Base-by-base conservation (phyloP, 179 eudicot genomes). In the Heliamphora pulchella region DNA sequence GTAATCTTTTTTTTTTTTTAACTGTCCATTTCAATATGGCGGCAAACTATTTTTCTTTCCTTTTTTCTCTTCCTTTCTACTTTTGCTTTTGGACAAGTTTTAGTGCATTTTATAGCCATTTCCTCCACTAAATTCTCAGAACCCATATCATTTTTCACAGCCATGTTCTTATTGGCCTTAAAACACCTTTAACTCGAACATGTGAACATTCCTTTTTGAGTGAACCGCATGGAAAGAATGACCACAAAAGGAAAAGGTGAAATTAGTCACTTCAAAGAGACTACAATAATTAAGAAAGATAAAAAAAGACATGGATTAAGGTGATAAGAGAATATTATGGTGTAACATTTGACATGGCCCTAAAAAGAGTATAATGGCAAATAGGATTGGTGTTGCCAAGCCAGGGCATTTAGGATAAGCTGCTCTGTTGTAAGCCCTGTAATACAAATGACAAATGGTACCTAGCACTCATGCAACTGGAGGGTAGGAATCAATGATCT, bases 401-500 rank as follows among this genome's bases (percentile, higher is more conserved):
- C 72, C n/a, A 14, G 5, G 31, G 73, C 50, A 31, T 66, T 18
- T 41, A 67, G 62, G 46, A 65, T 7, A 65, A 65, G 48, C 70
- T 18, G 43, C 10, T 47, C 57, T 8, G 70, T 18, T 18, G 55
- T 62, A 46, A 75, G 53, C 51, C 53, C 47, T 14, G 78, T 54
- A 39, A 61, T 41, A 73, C 78, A 80, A 20, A 6, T 47, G 4
- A 63, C 5, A 9, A 73, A 74, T 15, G 63, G 76, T 17, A 63
- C 46, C 11, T 71, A 48, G 10, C 55, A 48, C 8, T 41, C 63
- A n/a, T 66, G 46, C 58, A 75, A 41, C 14, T 20, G 62, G 14
- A 66, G 55, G 8, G 47, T 17, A 51, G 13, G 62, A 79, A 76
- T 64, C 53, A n/a, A 76, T 68, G 8, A 74, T 83, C 99, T 92